Evolutionary conservation across 345 rosid species (phyloP), one percentile per base, ranked within the genome.

Genomic region (Pistacia atlantica): DNA sequence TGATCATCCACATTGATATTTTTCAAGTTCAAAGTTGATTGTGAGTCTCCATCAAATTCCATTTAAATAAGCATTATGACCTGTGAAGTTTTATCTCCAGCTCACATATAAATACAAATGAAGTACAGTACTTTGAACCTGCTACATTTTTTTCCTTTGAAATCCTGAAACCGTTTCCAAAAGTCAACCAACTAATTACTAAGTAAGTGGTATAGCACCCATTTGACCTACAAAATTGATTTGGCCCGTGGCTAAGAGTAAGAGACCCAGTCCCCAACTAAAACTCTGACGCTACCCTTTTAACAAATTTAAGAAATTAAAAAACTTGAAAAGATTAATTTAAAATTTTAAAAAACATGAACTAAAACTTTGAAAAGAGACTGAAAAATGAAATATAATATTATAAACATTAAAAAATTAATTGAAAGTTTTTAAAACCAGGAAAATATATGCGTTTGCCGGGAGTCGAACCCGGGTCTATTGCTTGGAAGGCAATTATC

Each of bases 381-480:
- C 3, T 31, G 33, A 1, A 31, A 31, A 31, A 25, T 25, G 25
- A 25, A 25, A 25, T 25, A 25, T 25, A 25, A 25, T 25, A 25
- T 25, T 25, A 25, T 25, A 25, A 25, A 25, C 25, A 25, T 25
- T 25, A 25, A 25, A 25, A 25, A 31, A 31, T 31, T 31, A 31
- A 31, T 31, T 1, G 33, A 31, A 31, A 31, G 33, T 31, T 31
- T 31, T 31, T 1, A 31, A 31, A 31, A 31, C 3, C 2, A 58
- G 2, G 2, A n/a, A 54, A 64, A 17, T 0, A 16, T 1, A 0
- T 85, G 87, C 83, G 85, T 84, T 31, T 84, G 89, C 85, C 85
- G 84, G 87, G 87, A 88, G 87, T 87, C 87, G 85, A 85, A 85
- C 86, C 90, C 86, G 87, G 87, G 83, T 84, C 84, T 85, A 82